Percentiles rank a stretch among this genome's conserved stretches.
phyloP scores from a whole-genome alignment of 1,139 yeast genomes.

The Saccharomycopsis hybrid region DNA sequence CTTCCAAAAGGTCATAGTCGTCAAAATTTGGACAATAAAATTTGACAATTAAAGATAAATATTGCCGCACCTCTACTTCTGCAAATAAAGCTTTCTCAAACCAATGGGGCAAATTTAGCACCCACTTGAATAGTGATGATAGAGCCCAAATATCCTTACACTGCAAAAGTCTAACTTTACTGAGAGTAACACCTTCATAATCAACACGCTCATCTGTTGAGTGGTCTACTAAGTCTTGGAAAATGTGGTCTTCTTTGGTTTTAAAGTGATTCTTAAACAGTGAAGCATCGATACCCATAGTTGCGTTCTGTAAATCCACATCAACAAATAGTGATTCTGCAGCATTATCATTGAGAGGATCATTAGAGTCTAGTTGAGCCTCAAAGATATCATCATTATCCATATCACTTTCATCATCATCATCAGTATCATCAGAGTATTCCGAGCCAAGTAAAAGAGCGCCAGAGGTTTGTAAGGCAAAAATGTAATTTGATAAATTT shows the following conservation, averaged over 20 bases:
- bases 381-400: slow-evolving; percentile 31
- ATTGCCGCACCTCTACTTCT: background rate
- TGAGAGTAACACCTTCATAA: too few species aligned
- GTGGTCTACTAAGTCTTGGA: background rate
- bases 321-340: too few species aligned
- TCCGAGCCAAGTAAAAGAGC: background rate
- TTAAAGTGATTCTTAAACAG: too few species aligned
- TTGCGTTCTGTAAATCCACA: slow-evolving; percentile 25
- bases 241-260: slow-evolving; percentile 20
- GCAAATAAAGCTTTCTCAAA: background rate
- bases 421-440: background rate
- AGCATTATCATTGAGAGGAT: slow-evolving; percentile 27
- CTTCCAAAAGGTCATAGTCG: background rate
- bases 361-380: background rate
- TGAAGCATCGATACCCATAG: too few species aligned
- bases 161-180: background rate
- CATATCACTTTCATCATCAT: background rate
- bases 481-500: background rate
- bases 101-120: background rate
- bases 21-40: slow-evolving; percentile 3
- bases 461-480: too few species aligned
- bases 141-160: slow-evolving; percentile 6
- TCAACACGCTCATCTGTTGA: too few species aligned
- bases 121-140: slow-evolving; percentile 5
- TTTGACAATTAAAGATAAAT: background rate